Conservation (phyloP, 208 protist genomes). For the Leishmania guyanensis region DNA sequence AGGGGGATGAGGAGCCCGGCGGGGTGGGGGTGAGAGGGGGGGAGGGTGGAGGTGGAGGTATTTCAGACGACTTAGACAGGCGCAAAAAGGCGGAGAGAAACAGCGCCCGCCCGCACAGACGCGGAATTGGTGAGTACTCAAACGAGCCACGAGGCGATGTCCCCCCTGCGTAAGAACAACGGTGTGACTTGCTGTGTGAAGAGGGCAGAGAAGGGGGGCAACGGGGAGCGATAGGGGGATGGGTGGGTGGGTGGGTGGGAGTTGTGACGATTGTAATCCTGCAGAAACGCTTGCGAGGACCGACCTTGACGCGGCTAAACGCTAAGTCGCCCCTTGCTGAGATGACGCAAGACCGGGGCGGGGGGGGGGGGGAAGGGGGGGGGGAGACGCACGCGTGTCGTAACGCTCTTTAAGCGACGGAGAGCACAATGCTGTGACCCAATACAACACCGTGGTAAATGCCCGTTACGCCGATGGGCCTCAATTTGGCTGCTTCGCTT, state of each 20-base stretch:
- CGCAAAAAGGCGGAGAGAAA: too few relatives aligned
- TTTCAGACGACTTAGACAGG: background rate
- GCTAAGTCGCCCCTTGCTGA: background rate
- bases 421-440: background rate
- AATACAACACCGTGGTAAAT: background rate
- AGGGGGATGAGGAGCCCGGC: background rate
- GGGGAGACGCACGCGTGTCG: background rate
- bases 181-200: background rate
- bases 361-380: background rate
- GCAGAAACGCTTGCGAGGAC: background rate
- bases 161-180: too few relatives aligned
- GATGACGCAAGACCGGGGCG: background rate
- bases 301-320: background rate
- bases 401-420: background rate
- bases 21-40: background rate
- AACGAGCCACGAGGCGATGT: too few relatives aligned
- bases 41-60: background rate
- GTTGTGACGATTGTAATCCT: background rate
- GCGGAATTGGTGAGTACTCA: too few relatives aligned
- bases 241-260: background rate
- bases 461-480: background rate
- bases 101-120: too few relatives aligned
- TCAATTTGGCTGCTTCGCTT: background rate
- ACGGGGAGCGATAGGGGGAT: background rate
- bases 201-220: background rate